phyloP scores from a whole-genome alignment of 371 early-diverging fungal species.

The Apophysomyces trapeziformis region DNA sequence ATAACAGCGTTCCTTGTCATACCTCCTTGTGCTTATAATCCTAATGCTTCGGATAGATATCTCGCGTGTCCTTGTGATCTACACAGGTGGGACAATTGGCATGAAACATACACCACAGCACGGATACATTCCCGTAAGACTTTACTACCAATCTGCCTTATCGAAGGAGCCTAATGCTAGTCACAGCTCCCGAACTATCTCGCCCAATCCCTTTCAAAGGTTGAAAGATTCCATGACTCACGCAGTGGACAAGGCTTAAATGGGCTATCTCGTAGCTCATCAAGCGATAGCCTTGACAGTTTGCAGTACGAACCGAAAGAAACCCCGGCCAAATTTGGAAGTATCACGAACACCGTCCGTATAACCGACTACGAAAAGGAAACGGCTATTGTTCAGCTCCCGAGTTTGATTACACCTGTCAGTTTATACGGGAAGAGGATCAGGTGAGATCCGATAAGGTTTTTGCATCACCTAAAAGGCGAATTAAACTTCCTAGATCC shows the following conservation, averaged over 20 bases:
- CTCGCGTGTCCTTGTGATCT: conserved; percentile 86
- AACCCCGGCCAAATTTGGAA: conserved; percentile 20
- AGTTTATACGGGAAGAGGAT: conserved; percentile 93
- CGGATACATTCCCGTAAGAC: conserved; percentile 78
- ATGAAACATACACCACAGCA: conserved; percentile 81
- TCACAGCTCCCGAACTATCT: conserved; percentile 70
- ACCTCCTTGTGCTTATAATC: too few species aligned
- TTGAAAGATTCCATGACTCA: conserved; percentile 91
- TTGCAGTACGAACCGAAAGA: conserved; percentile 14
- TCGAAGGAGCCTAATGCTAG: background rate
- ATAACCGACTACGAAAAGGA: conserved; percentile 25
- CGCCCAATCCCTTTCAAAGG: conserved; percentile 72
- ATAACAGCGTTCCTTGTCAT: too few species aligned
- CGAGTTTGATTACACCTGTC: conserved; percentile 88
- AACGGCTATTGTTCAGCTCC: conserved; percentile 37
- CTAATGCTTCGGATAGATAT: conserved; percentile 56
- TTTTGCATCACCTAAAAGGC: conserved; percentile 60
- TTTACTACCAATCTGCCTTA: background rate
- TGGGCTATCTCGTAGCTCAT: conserved; percentile 29
- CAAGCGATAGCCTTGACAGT: conserved; percentile 32
- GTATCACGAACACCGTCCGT: conserved; percentile 40
- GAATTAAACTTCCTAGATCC: conserved; percentile 52
- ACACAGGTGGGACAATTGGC: conserved; percentile 97
- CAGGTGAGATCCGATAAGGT: conserved; percentile 46
- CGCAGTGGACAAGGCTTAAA: conserved; percentile 15